These are phyloP conservation scores for Cladorrhinum samala DNA, from an alignment of 495 filamentous ascomycete genomes.

Conservation along the genomic window DNA sequence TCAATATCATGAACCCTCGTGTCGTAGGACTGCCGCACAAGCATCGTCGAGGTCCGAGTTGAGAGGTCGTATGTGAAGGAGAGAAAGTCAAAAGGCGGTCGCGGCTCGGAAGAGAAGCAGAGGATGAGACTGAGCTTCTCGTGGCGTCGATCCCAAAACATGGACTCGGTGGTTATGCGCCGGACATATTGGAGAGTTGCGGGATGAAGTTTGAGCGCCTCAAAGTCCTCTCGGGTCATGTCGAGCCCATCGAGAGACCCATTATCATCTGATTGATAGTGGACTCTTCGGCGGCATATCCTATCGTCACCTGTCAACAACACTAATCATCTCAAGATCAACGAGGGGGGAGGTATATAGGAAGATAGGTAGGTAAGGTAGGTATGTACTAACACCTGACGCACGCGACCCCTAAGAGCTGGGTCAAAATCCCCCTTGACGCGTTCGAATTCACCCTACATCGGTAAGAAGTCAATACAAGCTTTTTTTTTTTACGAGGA, in stretches of 20 bases:
- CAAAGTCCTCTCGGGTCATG: slow-evolving; percentile 24
- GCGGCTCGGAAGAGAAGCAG: slow-evolving; percentile 29
- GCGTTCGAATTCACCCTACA: slow-evolving; percentile 23
- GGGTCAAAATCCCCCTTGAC: slow-evolving; percentile 13
- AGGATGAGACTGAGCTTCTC: slow-evolving; percentile 25
- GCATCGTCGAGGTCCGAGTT: slow-evolving; percentile 21
- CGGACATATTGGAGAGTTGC: slow-evolving; percentile 24
- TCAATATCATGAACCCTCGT: slow-evolving; percentile 26
- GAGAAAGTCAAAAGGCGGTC: slow-evolving; percentile 31
- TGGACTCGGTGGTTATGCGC: slow-evolving; percentile 27
- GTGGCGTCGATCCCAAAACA: slow-evolving; percentile 24
- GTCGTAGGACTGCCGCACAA: slow-evolving; percentile 30
- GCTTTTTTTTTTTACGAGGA: no score
- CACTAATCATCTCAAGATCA: neutral
- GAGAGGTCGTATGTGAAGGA: slow-evolving; percentile 29
- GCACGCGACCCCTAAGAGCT: slow-evolving; percentile 23
- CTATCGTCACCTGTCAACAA: neutral
- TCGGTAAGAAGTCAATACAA: no score
- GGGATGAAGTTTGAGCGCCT: slow-evolving; percentile 26
- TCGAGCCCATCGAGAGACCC: slow-evolving; percentile 25
- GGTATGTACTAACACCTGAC: slow-evolving; percentile 26
- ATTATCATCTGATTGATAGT: slow-evolving; percentile 13
- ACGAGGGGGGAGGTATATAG: neutral
- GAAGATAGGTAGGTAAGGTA: neutral
- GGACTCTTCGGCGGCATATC: neutral